phyloP scores from a whole-genome alignment of 108 stramenopile species.

The Cyclostephanos tholiformis region DNA sequence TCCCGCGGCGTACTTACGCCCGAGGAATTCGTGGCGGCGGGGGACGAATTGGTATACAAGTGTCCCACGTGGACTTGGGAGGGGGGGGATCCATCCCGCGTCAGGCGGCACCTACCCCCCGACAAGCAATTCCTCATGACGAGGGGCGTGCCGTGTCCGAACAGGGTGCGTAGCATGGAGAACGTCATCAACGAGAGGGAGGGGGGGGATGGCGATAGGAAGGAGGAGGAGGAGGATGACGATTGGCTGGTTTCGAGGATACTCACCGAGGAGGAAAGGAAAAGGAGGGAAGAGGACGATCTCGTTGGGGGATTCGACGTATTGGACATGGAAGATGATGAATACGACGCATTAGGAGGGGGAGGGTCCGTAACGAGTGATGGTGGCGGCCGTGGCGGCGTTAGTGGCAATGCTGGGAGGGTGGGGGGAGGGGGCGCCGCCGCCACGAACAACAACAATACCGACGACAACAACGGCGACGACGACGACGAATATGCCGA shows the following conservation, averaged over 20 bases:
- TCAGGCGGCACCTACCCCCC: conserved; percentile 71
- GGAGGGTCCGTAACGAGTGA: no score
- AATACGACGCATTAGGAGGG: conserved; percentile 7
- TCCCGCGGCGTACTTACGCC: conserved; percentile 94
- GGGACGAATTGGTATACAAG: conserved; percentile 90
- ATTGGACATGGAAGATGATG: conserved; percentile 74
- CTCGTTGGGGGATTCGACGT: conserved; percentile 88
- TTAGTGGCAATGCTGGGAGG: conserved; percentile 3
- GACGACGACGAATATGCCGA: conserved; percentile 91
- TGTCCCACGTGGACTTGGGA: conserved; percentile 97
- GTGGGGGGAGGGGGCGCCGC: background rate
- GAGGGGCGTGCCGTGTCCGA: conserved; percentile 85
- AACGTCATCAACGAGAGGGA: conserved; percentile 50
- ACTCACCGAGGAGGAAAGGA: conserved; percentile 39
- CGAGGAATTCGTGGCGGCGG: conserved; percentile 91
- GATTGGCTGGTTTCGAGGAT: conserved; percentile 76
- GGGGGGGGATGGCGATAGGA: conserved; percentile 31
- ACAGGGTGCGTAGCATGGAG: conserved; percentile 78
- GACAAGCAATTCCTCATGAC: conserved; percentile 94
- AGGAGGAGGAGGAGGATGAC: no score
- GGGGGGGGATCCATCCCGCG: conserved; percentile 61
- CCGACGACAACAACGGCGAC: conserved; percentile 46
- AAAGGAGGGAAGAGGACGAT: conserved; percentile 40
- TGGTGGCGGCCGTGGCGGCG: conserved; percentile 5
- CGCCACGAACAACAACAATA: conserved; percentile 7